Conservation (phyloP, 2,329 filamentous ascomycete genomes). For the Aureobasidium lini region DNA sequence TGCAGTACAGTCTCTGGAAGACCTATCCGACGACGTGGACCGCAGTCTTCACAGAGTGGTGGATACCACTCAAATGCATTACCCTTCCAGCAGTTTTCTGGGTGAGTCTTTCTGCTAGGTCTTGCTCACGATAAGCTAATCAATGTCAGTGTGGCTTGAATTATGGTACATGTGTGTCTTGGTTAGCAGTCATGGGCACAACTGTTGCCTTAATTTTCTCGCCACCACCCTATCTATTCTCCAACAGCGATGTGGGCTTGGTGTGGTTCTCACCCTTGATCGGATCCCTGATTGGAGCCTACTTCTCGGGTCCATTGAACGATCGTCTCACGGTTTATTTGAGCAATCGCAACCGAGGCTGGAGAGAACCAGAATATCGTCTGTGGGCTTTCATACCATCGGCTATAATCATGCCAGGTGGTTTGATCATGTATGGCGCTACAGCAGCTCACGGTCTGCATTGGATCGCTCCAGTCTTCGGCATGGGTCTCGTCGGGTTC, state of each 20-base stretch:
- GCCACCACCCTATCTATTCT: slow-evolving; percentile 11
- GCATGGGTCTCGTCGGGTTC: slow-evolving; percentile 18
- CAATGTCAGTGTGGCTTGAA: slow-evolving; percentile 13
- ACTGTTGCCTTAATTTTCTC: slow-evolving; percentile 14
- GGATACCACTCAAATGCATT: slow-evolving; percentile 12
- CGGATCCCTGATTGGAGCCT: slow-evolving; percentile 17
- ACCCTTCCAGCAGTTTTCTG: slow-evolving; percentile 14
- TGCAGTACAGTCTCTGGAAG: slow-evolving; percentile 12
- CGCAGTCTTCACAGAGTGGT: slow-evolving; percentile 11
- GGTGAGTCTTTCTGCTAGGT: slow-evolving; percentile 1
- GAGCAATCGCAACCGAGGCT: slow-evolving; percentile 19
- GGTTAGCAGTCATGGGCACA: slow-evolving; percentile 14
- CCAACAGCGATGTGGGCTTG: slow-evolving; percentile 11
- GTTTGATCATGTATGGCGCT: slow-evolving; percentile 18
- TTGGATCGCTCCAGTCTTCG: slow-evolving; percentile 19
- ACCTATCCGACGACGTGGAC: slow-evolving; percentile 8
- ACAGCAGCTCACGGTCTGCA: slow-evolving; percentile 16
- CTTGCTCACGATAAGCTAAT: background rate
- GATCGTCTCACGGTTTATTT: slow-evolving; percentile 18
- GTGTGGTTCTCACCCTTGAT: slow-evolving; percentile 14
- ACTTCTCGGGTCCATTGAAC: slow-evolving; percentile 15
- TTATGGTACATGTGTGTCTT: slow-evolving; percentile 16
- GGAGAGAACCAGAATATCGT: slow-evolving; percentile 21
- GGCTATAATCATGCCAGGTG: slow-evolving; percentile 17
- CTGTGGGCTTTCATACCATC: slow-evolving; percentile 17